These are phyloP conservation scores for Kwoniella botswanensis DNA, from an alignment of 768 basidiomycete genomes.

Conservation along the genomic window DNA sequence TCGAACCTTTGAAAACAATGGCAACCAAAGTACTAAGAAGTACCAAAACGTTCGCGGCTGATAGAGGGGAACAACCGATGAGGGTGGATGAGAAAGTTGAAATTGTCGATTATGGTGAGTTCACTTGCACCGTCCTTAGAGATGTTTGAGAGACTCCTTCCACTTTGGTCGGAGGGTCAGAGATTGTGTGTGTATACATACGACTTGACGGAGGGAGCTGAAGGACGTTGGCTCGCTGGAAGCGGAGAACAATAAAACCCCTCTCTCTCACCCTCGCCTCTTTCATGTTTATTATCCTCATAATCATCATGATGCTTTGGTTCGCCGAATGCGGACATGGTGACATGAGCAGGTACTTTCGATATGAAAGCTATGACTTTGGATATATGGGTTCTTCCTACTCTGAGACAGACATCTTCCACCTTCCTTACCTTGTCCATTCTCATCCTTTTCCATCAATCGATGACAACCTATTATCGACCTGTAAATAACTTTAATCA, in stretches of 20 bases:
- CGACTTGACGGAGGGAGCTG: background rate
- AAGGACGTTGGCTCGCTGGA: background rate
- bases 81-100: conserved; percentile 29
- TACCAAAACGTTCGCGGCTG: conserved; percentile 24
- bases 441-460: conserved; percentile 1
- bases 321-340: conserved; percentile 12
- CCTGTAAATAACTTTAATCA: background rate
- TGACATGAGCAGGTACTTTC: background rate
- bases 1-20: conserved; percentile 20
- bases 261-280: background rate
- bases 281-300: background rate
- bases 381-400: background rate
- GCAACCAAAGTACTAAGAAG: conserved; percentile 33
- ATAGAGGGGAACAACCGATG: conserved; percentile 26
- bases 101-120: conserved; percentile 29
- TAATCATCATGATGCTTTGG: background rate
- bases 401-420: background rate
- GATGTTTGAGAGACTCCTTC: conserved; percentile 5
- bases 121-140: background rate
- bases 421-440: background rate
- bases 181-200: background rate
- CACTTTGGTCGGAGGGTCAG: background rate
- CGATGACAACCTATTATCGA: background rate
- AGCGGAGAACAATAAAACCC: conserved; percentile 16
- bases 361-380: conserved; percentile 3